Evolutionary conservation across 768 basidiomycete species (phyloP).

Genomic region (Hysterangium stoloniferum): DNA sequence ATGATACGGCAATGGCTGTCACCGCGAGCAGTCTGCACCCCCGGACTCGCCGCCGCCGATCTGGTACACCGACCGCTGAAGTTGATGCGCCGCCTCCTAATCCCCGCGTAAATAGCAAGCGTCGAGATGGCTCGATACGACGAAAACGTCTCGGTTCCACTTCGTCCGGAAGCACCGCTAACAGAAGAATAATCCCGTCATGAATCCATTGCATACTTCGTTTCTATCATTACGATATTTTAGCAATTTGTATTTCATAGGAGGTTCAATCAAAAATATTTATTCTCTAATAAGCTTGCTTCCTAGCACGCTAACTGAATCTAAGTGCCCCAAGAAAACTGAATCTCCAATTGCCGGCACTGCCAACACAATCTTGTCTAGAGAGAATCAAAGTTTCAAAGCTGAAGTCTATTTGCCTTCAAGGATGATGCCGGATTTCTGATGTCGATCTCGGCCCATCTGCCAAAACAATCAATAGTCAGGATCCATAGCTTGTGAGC

Average conservation of each 20-base stretch:
- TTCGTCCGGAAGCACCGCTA: not conserved
- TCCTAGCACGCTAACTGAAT: too few relatives aligned
- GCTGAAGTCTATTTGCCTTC: not conserved
- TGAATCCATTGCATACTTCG: too few relatives aligned
- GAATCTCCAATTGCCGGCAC: too few relatives aligned
- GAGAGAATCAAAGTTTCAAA: not conserved
- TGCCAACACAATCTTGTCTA: too few relatives aligned
- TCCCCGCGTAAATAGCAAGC: not conserved
- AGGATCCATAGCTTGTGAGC: too few relatives aligned
- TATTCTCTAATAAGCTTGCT: too few relatives aligned
- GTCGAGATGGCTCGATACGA: not conserved
- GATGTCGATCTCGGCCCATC: not conserved
- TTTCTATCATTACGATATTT: too few relatives aligned
- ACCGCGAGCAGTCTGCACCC: not conserved
- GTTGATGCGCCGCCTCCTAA: not conserved
- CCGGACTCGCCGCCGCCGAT: not conserved
- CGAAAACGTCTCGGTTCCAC: slow-evolving; percentile 4
- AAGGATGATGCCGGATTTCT: not conserved
- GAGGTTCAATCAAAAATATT: too few relatives aligned
- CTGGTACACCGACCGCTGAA: slow-evolving; percentile 3
- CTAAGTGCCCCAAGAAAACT: too few relatives aligned
- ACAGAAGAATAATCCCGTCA: too few relatives aligned
- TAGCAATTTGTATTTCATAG: not conserved
- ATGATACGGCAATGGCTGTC: slow-evolving; percentile 22
- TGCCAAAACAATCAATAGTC: too few relatives aligned